Evolutionary conservation across 2,329 filamentous ascomycete genomes (phyloP).

Genomic region (Diaporthe citrichinensis): DNA sequence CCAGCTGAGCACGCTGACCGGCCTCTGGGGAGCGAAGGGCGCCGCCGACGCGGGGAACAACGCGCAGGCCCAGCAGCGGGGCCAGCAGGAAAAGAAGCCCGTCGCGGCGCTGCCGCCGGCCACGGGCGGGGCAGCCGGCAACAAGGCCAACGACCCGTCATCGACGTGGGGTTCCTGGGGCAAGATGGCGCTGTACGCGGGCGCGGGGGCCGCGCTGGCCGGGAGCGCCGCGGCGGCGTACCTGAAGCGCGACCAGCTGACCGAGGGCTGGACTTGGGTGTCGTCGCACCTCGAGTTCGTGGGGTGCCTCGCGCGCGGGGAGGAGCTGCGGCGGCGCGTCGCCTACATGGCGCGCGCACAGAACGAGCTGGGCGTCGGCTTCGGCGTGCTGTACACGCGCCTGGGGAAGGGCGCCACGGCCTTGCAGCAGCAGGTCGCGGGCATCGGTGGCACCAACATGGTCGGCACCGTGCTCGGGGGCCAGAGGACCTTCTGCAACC

Average conservation of each 20-base stretch:
- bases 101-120: slow-evolving; percentile 52
- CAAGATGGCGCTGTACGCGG: slow-evolving; percentile 87
- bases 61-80: slow-evolving; percentile 10
- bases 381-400: slow-evolving; percentile 88
- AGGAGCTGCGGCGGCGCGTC: slow-evolving; percentile 84
- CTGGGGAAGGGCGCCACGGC: slow-evolving; percentile 78
- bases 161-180: slow-evolving; percentile 83
- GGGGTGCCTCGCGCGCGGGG: slow-evolving; percentile 85
- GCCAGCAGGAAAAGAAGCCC: slow-evolving; percentile 53
- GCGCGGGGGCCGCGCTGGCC: slow-evolving; percentile 84
- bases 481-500: slow-evolving; percentile 89
- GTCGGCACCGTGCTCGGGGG: slow-evolving; percentile 73
- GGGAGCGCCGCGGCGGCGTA: slow-evolving; percentile 90
- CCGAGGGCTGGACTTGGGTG: slow-evolving; percentile 83
- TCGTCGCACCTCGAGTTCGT: slow-evolving; percentile 95
- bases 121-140: slow-evolving; percentile 45
- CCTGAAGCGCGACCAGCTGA: slow-evolving; percentile 84
- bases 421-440: slow-evolving; percentile 58
- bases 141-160: slow-evolving; percentile 23
- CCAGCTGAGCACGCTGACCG: slow-evolving; percentile 75
- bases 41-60: slow-evolving; percentile 33
- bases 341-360: slow-evolving; percentile 76
- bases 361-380: slow-evolving; percentile 78
- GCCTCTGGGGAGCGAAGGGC: slow-evolving; percentile 69
- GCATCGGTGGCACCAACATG: slow-evolving; percentile 70